Conservation (phyloP, 805 yeast genomes). For the Spathaspora hagerdaliae region DNA sequence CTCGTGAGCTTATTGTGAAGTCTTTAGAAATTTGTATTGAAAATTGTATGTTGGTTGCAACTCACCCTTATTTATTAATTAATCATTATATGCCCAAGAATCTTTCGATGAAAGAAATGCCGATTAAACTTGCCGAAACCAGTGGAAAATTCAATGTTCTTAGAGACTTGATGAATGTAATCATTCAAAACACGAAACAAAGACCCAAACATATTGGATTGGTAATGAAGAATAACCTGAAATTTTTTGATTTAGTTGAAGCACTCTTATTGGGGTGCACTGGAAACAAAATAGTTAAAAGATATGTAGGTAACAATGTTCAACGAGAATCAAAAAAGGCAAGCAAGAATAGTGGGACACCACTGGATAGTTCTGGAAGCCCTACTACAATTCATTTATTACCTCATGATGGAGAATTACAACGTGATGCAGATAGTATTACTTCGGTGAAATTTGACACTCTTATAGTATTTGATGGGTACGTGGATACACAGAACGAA, state of each 20-base stretch:
- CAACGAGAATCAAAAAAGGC: constrained; percentile 37
- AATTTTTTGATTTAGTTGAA: constrained; percentile 66
- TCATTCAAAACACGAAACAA: constrained; percentile 28
- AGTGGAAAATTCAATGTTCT: constrained; percentile 81
- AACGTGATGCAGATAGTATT: constrained; percentile 21
- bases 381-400: constrained; percentile 37
- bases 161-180: constrained; percentile 55
- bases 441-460: constrained; percentile 45
- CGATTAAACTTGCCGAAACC: constrained; percentile 66
- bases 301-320: constrained; percentile 61
- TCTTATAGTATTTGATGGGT: constrained; percentile 60
- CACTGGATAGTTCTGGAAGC: constrained; percentile 1
- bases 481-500: constrained; percentile 42
- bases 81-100: constrained; percentile 84
- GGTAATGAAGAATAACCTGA: constrained; percentile 62
- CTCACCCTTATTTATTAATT: constrained; percentile 85
- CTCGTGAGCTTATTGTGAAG: constrained; percentile 56
- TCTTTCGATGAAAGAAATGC: constrained; percentile 65
- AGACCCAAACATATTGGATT: constrained; percentile 55
- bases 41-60: constrained; percentile 75
- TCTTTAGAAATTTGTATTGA: constrained; percentile 70
- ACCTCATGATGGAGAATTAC: constrained; percentile 31
- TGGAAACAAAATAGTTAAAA: constrained; percentile 43
- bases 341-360: constrained; percentile 7
- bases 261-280: constrained; percentile 61